Conservation (phyloP, 495 filamentous ascomycete genomes). For the Hyaloscypha bicolor region DNA sequence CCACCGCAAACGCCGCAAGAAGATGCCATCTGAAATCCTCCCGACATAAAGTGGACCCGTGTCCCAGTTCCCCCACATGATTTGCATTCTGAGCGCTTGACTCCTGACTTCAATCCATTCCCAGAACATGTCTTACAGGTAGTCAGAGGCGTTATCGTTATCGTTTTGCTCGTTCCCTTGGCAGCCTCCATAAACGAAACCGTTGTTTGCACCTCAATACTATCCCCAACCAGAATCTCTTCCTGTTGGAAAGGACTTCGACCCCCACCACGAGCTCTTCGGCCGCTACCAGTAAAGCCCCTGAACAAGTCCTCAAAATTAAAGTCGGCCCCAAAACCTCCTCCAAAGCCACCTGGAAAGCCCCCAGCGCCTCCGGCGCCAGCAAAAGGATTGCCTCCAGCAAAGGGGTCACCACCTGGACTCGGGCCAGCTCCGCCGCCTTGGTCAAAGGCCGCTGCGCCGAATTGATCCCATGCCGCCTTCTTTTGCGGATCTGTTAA, state of each 20-base stretch:
- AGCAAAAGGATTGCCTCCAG: constrained; percentile 65
- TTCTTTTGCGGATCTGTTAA: constrained; percentile 90
- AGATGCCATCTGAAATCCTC: constrained; percentile 92
- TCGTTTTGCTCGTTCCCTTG: constrained; percentile 79
- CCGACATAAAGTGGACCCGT: constrained; percentile 82
- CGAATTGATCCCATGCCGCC: constrained; percentile 87
- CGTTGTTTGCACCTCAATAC: constrained; percentile 90
- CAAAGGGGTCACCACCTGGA: constrained; percentile 49
- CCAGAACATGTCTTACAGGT: constrained; percentile 82
- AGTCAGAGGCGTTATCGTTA: constrained; percentile 74
- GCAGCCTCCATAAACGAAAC: constrained; percentile 97
- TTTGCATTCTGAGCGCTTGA: constrained; percentile 70
- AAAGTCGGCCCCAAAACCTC: constrained; percentile 74
- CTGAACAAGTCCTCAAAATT: constrained; percentile 95
- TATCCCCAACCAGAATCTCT: constrained; percentile 79
- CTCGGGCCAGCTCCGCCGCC: constrained; percentile 67
- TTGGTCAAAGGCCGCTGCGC: constrained; percentile 85
- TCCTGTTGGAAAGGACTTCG: constrained; percentile 66
- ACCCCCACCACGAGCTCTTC: constrained; percentile 54
- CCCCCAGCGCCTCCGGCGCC: constrained; percentile 58
- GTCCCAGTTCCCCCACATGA: constrained; percentile 85
- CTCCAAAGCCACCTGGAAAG: constrained; percentile 50
- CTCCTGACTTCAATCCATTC: constrained; percentile 80
- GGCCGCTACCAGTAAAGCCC: constrained; percentile 70
- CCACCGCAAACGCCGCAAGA: constrained; percentile 84